These are phyloP conservation scores for Hypoxylon sp. DNA, from an alignment of 2,329 filamentous ascomycete species.

Conservation along the genomic window DNA sequence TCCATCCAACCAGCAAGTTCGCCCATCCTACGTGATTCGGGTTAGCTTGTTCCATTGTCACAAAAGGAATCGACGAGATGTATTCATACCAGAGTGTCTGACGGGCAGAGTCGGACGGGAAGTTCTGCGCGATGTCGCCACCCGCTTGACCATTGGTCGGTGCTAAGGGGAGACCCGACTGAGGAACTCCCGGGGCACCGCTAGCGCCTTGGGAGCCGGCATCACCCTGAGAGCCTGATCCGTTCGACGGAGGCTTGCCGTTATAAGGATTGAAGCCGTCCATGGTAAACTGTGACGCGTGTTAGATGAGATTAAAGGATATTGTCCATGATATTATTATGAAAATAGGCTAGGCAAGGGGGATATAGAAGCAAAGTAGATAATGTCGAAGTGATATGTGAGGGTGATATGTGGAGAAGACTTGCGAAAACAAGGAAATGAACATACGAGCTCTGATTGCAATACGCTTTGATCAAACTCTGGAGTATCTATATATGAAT, in stretches of 20 bases:
- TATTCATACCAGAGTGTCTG: slow-evolving; percentile 70
- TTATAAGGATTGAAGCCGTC: slow-evolving; percentile 56
- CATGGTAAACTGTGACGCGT: slow-evolving; percentile 48
- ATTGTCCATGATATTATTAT: background rate
- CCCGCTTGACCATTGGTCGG: slow-evolving; percentile 55
- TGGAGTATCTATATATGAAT: background rate
- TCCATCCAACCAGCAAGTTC: slow-evolving; percentile 99
- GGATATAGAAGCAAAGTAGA: background rate
- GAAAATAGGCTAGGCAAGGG: background rate
- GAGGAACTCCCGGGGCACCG: slow-evolving; percentile 51
- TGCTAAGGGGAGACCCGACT: slow-evolving; percentile 50
- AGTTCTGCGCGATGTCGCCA: slow-evolving; percentile 53
- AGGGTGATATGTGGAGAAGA: background rate
- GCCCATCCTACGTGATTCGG: slow-evolving; percentile 81
- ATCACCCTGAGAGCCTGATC: slow-evolving; percentile 57
- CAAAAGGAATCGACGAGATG: background rate
- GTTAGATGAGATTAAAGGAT: background rate
- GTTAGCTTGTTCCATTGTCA: slow-evolving; percentile 26
- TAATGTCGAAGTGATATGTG: background rate
- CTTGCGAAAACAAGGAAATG: background rate
- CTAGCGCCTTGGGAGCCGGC: slow-evolving; percentile 54
- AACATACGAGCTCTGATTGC: slow-evolving; percentile 8
- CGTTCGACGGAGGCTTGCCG: slow-evolving; percentile 56
- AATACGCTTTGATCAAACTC: background rate
- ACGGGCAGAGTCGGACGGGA: slow-evolving; percentile 61